Conservation (phyloP, 805 yeast genomes). For the Wickerhamomyces ciferrii region DNA sequence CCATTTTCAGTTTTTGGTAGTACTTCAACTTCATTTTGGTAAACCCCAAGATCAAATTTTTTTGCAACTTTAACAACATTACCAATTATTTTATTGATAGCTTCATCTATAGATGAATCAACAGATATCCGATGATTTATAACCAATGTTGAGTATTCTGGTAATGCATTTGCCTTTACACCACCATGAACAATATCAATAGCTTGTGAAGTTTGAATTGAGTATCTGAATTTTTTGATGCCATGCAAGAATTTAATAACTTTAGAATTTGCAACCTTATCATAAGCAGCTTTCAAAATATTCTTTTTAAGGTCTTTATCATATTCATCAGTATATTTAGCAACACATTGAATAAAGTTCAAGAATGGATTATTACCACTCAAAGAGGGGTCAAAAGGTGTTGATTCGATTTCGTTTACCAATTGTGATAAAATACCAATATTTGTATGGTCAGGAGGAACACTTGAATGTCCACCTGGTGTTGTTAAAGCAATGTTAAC, state of each 20-base stretch:
- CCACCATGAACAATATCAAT: slow-evolving; percentile 47
- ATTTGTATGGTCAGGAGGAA: slow-evolving; percentile 69
- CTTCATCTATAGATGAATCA: slow-evolving; percentile 36
- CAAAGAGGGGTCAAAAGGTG: slow-evolving; percentile 45
- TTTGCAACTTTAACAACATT: not conserved
- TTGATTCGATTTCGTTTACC: slow-evolving; percentile 46
- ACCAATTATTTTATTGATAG: slow-evolving; percentile 13
- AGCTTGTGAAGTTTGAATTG: slow-evolving; percentile 36
- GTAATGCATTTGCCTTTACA: slow-evolving; percentile 65
- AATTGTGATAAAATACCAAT: slow-evolving; percentile 63
- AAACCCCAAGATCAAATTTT: slow-evolving; percentile 11
- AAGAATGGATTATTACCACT: slow-evolving; percentile 49
- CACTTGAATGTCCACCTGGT: slow-evolving; percentile 67
- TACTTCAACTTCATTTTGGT: slow-evolving; percentile 34
- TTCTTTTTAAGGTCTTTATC: slow-evolving; percentile 18
- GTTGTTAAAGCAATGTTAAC: slow-evolving; percentile 21
- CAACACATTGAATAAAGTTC: slow-evolving; percentile 54
- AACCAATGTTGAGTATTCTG: slow-evolving; percentile 41
- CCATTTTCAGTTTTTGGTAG: slow-evolving; percentile 27
- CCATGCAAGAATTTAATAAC: slow-evolving; percentile 31
- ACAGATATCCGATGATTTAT: slow-evolving; percentile 58
- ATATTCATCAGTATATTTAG: slow-evolving; percentile 34
- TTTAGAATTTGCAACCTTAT: slow-evolving; percentile 29
- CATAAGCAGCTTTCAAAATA: slow-evolving; percentile 29
- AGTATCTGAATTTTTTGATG: slow-evolving; percentile 37